Conservation (phyloP, 164 flowering plant genomes). For the Berberis thunbergii region DNA sequence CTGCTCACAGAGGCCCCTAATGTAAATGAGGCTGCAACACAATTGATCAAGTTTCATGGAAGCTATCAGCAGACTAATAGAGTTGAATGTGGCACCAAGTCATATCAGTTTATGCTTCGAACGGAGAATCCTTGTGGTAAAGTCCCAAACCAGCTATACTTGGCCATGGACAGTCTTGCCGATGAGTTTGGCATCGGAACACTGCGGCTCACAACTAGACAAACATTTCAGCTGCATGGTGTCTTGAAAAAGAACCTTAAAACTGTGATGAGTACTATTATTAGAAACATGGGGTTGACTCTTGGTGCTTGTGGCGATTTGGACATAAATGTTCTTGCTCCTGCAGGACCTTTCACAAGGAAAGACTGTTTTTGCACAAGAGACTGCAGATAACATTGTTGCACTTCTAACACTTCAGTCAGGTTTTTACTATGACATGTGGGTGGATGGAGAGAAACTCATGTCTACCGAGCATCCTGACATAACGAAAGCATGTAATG, state of each 20-base stretch:
- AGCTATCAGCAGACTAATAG: slow-evolving; percentile 89
- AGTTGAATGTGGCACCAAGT: slow-evolving; percentile 64
- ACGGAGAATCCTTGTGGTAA: slow-evolving; percentile 94
- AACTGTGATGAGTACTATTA: slow-evolving; percentile 88
- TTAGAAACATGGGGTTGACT: slow-evolving; percentile 83
- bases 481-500: slow-evolving; percentile 82
- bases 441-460: slow-evolving; percentile 93
- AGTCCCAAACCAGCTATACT: slow-evolving; percentile 82
- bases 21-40: slow-evolving; percentile 83
- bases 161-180: slow-evolving; percentile 93
- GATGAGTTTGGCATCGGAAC: slow-evolving; percentile 95
- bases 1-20: slow-evolving; percentile 72
- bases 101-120: slow-evolving; percentile 93
- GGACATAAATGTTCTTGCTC: slow-evolving; percentile 97
- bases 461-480: slow-evolving; percentile 93
- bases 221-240: slow-evolving; percentile 99
- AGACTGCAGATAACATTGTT: slow-evolving; percentile 95
- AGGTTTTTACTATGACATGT: slow-evolving; percentile 91
- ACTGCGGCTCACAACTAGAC: slow-evolving; percentile 92
- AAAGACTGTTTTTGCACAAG: slow-evolving; percentile 83
- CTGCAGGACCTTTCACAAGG: slow-evolving; percentile 79
- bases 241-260: slow-evolving; percentile 76
- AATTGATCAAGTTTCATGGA: slow-evolving; percentile 96
- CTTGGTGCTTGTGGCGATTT: slow-evolving; percentile 99
- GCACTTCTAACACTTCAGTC: slow-evolving; percentile 91